Base-by-base conservation (phyloP, 768 basidiomycete genomes). In the Lactifluus pinguis region DNA sequence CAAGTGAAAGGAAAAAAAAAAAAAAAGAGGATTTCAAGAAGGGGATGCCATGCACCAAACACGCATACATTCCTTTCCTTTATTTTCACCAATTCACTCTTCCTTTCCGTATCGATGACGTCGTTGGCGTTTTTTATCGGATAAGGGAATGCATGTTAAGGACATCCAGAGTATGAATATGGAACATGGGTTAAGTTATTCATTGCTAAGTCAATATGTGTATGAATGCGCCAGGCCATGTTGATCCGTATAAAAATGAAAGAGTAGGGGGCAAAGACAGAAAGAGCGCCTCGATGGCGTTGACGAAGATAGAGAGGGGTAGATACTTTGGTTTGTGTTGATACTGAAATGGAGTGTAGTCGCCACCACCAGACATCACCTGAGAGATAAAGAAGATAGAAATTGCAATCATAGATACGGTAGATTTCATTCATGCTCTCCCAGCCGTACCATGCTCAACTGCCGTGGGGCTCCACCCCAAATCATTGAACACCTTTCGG, bases 401-500 rank as follows among this genome's bases (percentile, higher is more conserved):
- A 45, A 62, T 25, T 52, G 30, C 17, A 47, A 49, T 19, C 45
- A 58, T 49, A 57, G 50, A 62, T 53, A 19, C 50, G 48, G 25
- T 38, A 25, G 41, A 47, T 32, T 32, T 25, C 21, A 47, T 42
- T 56, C 50, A 58, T 49, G 52, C 17, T 10, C 49, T 45, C 32
- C 32, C 57, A 34, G 52, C 25, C 56, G 36, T 45, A 25, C 38
- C 44, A 7, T 58, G 57, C 34, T 58, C 61, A 17, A 58, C 32
- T 36, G 52, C 19, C 32, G 57, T 29, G 32, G 61, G 61, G 41
- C 51, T 56, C 67, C 65, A 66, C 15, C 80, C 38, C 53, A 75
- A 68, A 68, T 85, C 83, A 71, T 83, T 71, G 60, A 91, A 70
- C 52, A 91, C 88, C 65, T 84, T 86, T 68, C 78, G 76, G 49